phyloP scores from a whole-genome alignment of 2,329 filamentous ascomycete genomes.

The Chaetomium globosum region DNA sequence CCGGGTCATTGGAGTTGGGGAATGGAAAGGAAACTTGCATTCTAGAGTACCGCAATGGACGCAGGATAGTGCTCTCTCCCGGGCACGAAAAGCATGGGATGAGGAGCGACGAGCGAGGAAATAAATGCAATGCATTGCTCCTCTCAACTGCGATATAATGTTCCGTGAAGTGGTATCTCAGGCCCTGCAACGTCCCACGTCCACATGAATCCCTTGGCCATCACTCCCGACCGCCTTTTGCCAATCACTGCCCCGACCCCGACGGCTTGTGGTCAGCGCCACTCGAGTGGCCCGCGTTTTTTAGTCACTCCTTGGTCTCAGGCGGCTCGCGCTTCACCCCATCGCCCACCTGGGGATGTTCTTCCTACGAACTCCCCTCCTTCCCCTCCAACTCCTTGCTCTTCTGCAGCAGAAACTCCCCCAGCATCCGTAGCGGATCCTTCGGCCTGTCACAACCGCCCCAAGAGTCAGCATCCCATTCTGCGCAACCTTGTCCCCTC shows the following conservation, averaged over 20 bases:
- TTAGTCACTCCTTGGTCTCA: background rate
- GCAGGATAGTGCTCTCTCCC: conserved; percentile 21
- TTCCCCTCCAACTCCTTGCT: conserved; percentile 64
- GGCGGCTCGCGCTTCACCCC: background rate
- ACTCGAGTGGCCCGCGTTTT: background rate
- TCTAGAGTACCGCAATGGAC: conserved; percentile 33
- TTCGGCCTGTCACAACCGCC: conserved; percentile 53
- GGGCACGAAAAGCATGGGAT: conserved; percentile 21
- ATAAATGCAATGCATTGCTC: conserved; percentile 25
- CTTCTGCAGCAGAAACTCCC: conserved; percentile 69
- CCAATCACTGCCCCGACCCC: background rate
- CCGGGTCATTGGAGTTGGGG: conserved; percentile 34
- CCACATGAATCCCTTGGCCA: background rate
- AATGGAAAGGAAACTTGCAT: conserved; percentile 39
- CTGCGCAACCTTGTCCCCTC: background rate
- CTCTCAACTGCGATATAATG: conserved; percentile 7
- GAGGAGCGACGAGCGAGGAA: conserved; percentile 19
- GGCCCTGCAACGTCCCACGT: background rate
- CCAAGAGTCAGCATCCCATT: conserved; percentile 8
- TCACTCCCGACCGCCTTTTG: background rate
- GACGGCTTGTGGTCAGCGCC: background rate
- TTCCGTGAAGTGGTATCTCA: conserved; percentile 20
- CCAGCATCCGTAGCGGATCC: conserved; percentile 69
- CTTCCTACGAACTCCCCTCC: conserved; percentile 5
- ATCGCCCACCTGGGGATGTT: background rate